Percentiles rank a stretch among this genome's conserved stretches.
These are phyloP conservation scores for Macroventuria anomochaeta DNA, from an alignment of 2,329 filamentous ascomycete species.

Conservation along the genomic window DNA sequence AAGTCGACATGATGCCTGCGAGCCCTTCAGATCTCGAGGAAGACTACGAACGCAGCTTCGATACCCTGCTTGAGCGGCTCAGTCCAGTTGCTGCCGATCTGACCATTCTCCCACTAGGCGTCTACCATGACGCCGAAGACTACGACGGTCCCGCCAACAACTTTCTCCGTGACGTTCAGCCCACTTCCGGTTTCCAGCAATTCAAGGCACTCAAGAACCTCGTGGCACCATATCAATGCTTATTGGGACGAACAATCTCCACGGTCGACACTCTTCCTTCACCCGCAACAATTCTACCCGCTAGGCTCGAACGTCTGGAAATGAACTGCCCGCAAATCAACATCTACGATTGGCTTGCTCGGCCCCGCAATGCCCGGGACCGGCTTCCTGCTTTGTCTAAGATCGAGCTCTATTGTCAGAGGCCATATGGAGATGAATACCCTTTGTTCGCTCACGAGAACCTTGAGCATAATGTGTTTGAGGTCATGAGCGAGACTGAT, in stretches of 20 bases:
- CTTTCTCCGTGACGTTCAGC: background rate
- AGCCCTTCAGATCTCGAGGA: background rate
- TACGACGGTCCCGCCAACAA: background rate
- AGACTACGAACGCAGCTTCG: background rate
- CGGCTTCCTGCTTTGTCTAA: background rate
- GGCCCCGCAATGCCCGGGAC: background rate
- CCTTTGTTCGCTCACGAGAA: background rate
- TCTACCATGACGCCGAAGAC: background rate
- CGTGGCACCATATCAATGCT: background rate
- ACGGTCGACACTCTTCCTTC: background rate
- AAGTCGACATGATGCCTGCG: background rate
- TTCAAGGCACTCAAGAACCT: background rate
- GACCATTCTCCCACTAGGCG: background rate
- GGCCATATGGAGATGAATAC: background rate
- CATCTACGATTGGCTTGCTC: conserved; percentile 3
- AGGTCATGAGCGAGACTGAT: background rate
- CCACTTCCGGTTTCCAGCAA: background rate
- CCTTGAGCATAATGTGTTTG: background rate
- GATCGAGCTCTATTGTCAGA: background rate
- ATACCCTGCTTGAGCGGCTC: background rate
- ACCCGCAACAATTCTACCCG: background rate
- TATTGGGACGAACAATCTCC: background rate
- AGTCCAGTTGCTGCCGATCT: background rate
- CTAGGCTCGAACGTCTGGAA: background rate
- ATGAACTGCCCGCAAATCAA: background rate